Evolutionary conservation across 2,329 filamentous ascomycete genomes (phyloP), one percentile per base, ranked within the genome.

Genomic region (Ophiostoma ulmi): DNA sequence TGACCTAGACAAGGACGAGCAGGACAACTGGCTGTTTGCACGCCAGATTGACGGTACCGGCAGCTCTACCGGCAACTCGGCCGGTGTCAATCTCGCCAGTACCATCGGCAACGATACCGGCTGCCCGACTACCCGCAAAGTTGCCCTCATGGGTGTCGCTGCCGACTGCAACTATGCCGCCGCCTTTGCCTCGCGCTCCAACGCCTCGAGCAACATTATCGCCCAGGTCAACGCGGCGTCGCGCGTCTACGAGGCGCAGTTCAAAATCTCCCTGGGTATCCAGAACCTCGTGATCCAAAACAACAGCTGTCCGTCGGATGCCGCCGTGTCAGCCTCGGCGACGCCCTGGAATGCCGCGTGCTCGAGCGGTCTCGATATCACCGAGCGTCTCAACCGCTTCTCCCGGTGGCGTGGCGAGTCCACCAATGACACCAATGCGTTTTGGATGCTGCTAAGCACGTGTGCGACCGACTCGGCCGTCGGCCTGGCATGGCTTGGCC

Each of bases 201-300:
- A 87, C n/a, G 86, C 90, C 35, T 86, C 89, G 70, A 79, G 86
- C 73, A 95, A 95, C 78, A 86, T 99, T 73, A 93, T 99, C 75
- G 84, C 83, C 69, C 85, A 92, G 77, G 91, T 99, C 78, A 97
- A 97, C 80, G 84, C 88, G 64, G 95, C 95, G 0, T 97, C 94
- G 1, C 87, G 89, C 73, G 81, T 97, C 11, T 99, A 95, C 77
- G 95, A 99, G 79, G 88, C 85, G 75, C 91, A 91, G 8, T 98
- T 99, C 82, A 97, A 97, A 80, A 94, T 99, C 76, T 94, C 94
- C 0, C 87, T 99, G 48, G 95, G 93, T 63, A 87, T 99, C 72
- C 88, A 90, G 75, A 97, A 97, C 77, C 80, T 99, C 69, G 91
- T 93, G 39, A 87, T 97, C 73, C 92, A 88, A 71, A 88, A 92